Base-by-base conservation (phyloP, 2,329 filamentous ascomycete species). In the Paraconiothyrium brasiliense region DNA sequence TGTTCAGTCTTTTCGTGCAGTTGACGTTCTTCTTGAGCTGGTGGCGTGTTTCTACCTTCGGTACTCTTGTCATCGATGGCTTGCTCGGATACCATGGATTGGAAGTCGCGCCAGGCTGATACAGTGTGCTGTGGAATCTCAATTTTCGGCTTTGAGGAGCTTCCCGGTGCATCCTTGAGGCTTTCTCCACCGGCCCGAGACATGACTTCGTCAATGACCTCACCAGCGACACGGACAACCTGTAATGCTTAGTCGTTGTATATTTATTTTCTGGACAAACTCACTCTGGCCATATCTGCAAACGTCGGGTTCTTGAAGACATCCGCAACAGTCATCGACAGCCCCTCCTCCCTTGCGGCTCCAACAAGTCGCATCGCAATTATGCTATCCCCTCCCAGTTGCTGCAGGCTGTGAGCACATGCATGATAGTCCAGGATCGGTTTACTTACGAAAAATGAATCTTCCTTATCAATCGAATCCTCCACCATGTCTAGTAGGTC, bases 141-240 rank as follows among this genome's bases (percentile, higher is more conserved):
- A n/a, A 59, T 34, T 14, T 43, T 48, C 2, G 65, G 64, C 30
- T 65, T 69, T 4, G 68, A 72, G 8, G 62, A 62, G 24, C 63
- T 62, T n/a, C 51, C 67, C 5, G 37, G 32, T 16, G n/a, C 57
- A 24, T 66, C 64, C n/a, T 64, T 70, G 32, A 65, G 58, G 6
- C 67, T 64, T 20, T 66, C 67, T 1, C 69, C 73, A 4, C 73
- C 72, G 27, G 70, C 71, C 49, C 72, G 68, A 30, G 71, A 75
- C 70, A 75, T 75, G 46, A 76, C 72, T 62, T 76, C 72, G 44
- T 76, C 74, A 35, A 76, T 75, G 24, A 76, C 73, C 54, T 75
- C 74, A 4, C 74, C 74, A 27, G 74, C 74, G 11, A 75, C 72
- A 22, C 73, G 72, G 22, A 76, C 74, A 49, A 76, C 71, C 71